These are phyloP conservation scores for Volvox carteri DNA, from an alignment of 163 green algal genomes.

Conservation along the genomic window DNA sequence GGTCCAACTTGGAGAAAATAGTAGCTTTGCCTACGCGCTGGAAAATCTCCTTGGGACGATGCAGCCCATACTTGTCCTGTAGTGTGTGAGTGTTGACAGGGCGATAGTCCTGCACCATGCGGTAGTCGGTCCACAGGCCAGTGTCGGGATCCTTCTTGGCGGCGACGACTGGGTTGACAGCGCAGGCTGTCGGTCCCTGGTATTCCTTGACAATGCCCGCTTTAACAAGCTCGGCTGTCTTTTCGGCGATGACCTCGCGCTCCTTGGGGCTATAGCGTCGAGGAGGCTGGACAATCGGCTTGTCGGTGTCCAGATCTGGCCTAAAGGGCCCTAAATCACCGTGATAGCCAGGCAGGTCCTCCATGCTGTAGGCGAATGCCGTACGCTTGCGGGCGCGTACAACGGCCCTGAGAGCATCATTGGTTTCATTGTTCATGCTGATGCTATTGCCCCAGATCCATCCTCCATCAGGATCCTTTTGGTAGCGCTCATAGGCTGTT, in stretches of 20 bases:
- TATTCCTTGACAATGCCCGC: neutral
- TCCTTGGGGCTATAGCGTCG: neutral
- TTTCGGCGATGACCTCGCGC: neutral
- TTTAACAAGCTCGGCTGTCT: neutral
- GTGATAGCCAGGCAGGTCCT: constrained; percentile 19
- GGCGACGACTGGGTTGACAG: constrained; percentile 27
- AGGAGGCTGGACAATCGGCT: constrained; percentile 2
- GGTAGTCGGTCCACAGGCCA: neutral
- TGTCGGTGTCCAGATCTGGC: constrained; percentile 1
- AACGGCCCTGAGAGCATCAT: neutral
- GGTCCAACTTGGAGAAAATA: constrained; percentile 34
- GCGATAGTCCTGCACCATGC: constrained; percentile 34
- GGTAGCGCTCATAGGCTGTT: constrained; percentile 14
- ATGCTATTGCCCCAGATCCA: constrained; percentile 24
- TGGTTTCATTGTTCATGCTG: neutral
- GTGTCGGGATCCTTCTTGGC: constrained; percentile 32
- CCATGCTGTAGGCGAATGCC: constrained; percentile 20
- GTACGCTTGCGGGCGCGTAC: neutral
- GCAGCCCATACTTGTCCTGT: constrained; percentile 15
- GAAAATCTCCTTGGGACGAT: constrained; percentile 37
- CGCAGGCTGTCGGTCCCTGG: neutral
- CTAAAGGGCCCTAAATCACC: neutral
- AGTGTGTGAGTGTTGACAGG: neutral
- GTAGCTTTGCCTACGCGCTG: neutral
- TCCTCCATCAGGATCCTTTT: constrained; percentile 20